Conservation (phyloP, 257 asterid species). For the Scutellaria barbata region DNA sequence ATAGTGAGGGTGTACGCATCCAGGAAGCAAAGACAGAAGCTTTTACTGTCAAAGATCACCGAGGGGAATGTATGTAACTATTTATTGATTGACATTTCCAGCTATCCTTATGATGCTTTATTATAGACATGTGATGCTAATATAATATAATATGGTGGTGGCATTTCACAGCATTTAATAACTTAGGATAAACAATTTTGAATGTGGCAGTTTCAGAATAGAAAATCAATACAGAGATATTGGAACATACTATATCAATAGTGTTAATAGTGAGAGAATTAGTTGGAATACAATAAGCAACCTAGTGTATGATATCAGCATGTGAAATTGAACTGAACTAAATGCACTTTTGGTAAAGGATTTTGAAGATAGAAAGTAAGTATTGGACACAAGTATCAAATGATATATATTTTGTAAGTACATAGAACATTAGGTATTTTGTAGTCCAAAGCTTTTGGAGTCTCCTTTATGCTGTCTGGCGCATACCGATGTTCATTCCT, state of each 20-base stretch:
- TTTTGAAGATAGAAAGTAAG: background rate
- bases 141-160: background rate
- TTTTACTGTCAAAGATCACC: slow-evolving; percentile 91
- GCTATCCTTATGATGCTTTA: slow-evolving; percentile 8
- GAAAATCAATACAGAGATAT: background rate
- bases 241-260: background rate
- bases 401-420: background rate
- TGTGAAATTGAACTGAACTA: slow-evolving; percentile 8
- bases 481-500: background rate
- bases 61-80: slow-evolving; percentile 85
- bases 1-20: slow-evolving; percentile 78
- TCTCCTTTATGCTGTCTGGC: background rate
- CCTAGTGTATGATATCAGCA: background rate
- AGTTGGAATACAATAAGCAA: slow-evolving; percentile 2
- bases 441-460: background rate
- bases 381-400: background rate
- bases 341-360: background rate
- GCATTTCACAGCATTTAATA: background rate
- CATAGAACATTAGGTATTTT: background rate
- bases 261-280: background rate
- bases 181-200: background rate
- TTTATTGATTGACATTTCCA: slow-evolving; percentile 16
- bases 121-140: background rate
- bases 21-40: slow-evolving; percentile 98
- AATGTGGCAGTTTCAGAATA: background rate